These are phyloP conservation scores for Aspergillus nidulans DNA, from an alignment of 495 filamentous ascomycete genomes.

Conservation along the genomic window DNA sequence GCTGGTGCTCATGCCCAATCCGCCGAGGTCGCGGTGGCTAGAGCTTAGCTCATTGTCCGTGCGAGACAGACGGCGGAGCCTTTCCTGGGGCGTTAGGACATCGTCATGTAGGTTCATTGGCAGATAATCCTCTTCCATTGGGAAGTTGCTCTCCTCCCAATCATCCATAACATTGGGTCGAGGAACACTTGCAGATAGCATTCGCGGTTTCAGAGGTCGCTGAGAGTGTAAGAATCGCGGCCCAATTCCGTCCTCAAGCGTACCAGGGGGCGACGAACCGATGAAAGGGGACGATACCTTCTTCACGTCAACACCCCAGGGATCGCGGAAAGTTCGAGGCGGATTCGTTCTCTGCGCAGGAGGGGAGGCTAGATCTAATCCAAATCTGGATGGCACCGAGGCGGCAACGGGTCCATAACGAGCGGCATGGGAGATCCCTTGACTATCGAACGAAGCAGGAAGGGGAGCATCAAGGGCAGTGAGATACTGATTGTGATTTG, in stretches of 20 bases:
- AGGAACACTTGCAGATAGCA: constrained; percentile 78
- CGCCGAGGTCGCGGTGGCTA: constrained; percentile 56
- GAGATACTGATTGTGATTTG: constrained; percentile 53
- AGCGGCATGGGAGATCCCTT: constrained; percentile 88
- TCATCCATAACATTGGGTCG: constrained; percentile 60
- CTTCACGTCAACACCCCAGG: constrained; percentile 67
- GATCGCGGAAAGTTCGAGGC: constrained; percentile 74
- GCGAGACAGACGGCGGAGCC: constrained; percentile 75
- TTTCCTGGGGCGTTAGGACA: constrained; percentile 86
- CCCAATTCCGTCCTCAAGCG: constrained; percentile 49
- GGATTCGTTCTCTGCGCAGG: constrained; percentile 51
- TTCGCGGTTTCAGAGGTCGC: constrained; percentile 58
- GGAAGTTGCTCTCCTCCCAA: constrained; percentile 78
- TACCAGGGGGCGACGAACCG: constrained; percentile 63
- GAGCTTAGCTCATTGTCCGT: constrained; percentile 60
- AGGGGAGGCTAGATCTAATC: constrained; percentile 69
- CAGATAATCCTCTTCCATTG: constrained; percentile 90
- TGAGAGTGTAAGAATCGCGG: constrained; percentile 83
- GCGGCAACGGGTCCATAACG: constrained; percentile 87
- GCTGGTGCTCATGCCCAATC: constrained; percentile 56
- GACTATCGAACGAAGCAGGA: constrained; percentile 93
- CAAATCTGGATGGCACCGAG: constrained; percentile 89
- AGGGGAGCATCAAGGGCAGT: constrained; percentile 91
- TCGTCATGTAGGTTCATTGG: constrained; percentile 87
- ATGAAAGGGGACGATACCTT: constrained; percentile 44